Base-by-base conservation (phyloP, 2,329 filamentous ascomycete genomes). In the Neofusicoccum sp. region DNA sequence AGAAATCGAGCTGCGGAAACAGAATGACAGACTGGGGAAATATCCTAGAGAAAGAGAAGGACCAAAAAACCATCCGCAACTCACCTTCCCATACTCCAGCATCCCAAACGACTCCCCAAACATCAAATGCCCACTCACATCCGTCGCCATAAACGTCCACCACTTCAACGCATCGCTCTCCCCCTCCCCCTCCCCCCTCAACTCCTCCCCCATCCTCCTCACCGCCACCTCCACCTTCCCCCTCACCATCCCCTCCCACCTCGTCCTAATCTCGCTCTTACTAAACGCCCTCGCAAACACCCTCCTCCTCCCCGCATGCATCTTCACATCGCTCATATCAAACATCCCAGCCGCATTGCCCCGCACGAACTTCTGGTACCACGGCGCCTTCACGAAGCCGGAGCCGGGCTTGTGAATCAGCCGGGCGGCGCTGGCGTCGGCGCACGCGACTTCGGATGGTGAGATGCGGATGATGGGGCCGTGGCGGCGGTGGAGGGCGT, bases 31-130 rank as follows among this genome's bases (percentile, higher is more conserved):
- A 22, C 22, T 22, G 2, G 16, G 12, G 6, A 34, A 22, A 22
- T 1, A 22, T 22, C 22, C 1, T 6, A 3, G 14, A 28, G 6
- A 9, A 16, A 11, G 14, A 33, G 12, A 37, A 36, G 50, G 28
- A 3, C 7, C 7, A 39, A 41, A 36, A 37, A 41, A 28, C 33
- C 22, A 22, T 22, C 22, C 22, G 22, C 22, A 22, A 60, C 72
- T 64, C 67, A 84, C 83, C 72, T 81, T 70, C 14, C 82, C 82
- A 3, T 70, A 69, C 61, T 86, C 83, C 3, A 87, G 69, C 74
- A 82, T 81, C 0, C 73, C 71, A 63, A 86, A 86, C 0, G 82
- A 82, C n/a, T 85, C 79, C 0, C 84, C 84, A 69, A 87, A 87
- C 1, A 74, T 79, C 5, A 87, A 70, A 56, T 85, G 78, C 0